Base-by-base conservation (phyloP, 345 rosid species). In the Gossypium longicalyx region DNA sequence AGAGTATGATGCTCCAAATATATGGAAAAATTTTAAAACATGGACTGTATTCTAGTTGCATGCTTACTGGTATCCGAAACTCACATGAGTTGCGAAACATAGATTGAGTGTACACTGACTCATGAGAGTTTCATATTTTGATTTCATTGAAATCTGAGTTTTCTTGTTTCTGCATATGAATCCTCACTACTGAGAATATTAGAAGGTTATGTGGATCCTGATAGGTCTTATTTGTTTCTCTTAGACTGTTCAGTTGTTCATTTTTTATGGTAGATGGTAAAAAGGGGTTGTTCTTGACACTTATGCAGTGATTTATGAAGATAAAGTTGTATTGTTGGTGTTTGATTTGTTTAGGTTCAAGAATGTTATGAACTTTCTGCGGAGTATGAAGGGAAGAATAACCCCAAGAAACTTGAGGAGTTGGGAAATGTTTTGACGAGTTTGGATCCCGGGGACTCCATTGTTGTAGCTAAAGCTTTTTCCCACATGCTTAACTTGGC, bases 401-500 rank as follows among this genome's bases (percentile, higher is more conserved):
- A 92, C 9, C 87, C 91, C 13, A 44, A 77, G 79, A 94, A 92
- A 80, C 86, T 94, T 9, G 97, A 92, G 84, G 98, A 94, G 77
- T 89, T 94, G 73, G 98, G 97, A 75, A 89, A 73, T 66, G 89
- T 91, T 1, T 73, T 94, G 68, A 94, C 97, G 16, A 89, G 97
- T 84, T 84, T 94, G 87, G 97, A 94, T 80, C 87, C 98, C 1
- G 98, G 98, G 17, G 98, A 94, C 79, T 92, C 98, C 77, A 94
- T 94, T 77, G 97, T 94, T 53, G 58, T 94, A 81, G 81, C 98
- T 23, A 94, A 94, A 80, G 80, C 97, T 48, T 94, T 94, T 84
- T 83, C 97, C 17, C 91, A 93, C 82, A 95, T 95, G 99, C 99
- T 95, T 77, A 95, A 87, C 86, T 80, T 95, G 86, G 99, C 98